Evolutionary conservation across 2,329 filamentous ascomycete species (phyloP).

Genomic region (Diaporthe eres): DNA sequence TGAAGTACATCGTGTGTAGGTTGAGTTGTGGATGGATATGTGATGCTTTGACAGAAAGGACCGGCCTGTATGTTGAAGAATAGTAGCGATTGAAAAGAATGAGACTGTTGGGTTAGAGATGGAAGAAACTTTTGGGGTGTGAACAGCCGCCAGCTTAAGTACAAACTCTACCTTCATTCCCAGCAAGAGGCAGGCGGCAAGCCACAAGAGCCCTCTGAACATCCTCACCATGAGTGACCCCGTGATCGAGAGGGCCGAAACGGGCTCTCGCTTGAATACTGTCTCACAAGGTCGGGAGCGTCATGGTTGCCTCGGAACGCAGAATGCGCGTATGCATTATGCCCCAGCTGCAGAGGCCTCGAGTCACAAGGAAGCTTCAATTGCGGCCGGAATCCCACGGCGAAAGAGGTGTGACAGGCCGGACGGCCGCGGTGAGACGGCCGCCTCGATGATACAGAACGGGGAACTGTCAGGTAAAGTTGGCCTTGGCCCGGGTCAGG

Average conservation of each 20-base stretch:
- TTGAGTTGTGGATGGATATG: not conserved
- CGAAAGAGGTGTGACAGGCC: not conserved
- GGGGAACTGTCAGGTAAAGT: conserved; percentile 21
- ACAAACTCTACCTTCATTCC: not conserved
- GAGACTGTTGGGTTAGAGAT: conserved; percentile 26
- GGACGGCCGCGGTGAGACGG: conserved; percentile 19
- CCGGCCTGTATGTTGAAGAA: conserved; percentile 13
- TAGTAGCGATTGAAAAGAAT: conserved; percentile 15
- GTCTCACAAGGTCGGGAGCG: conserved; percentile 1
- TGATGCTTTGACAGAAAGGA: not conserved
- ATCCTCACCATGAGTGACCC: not conserved
- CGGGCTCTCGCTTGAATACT: conserved; percentile 5
- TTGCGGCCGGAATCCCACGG: not conserved
- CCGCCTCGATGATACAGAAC: conserved; percentile 22
- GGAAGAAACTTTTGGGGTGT: not conserved
- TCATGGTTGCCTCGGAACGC: not conserved
- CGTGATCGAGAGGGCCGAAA: conserved; percentile 23
- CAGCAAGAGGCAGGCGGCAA: not conserved
- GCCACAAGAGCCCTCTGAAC: not conserved
- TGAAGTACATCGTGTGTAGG: conserved; percentile 1
- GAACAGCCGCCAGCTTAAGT: conserved; percentile 5
- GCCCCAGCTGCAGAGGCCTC: conserved; percentile 7
- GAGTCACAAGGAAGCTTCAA: conserved; percentile 5
- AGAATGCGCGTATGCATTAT: not conserved
- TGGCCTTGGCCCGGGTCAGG: conserved; percentile 15